Base-by-base conservation (phyloP, 2,329 filamentous ascomycete genomes). In the Lachnellula arida region DNA sequence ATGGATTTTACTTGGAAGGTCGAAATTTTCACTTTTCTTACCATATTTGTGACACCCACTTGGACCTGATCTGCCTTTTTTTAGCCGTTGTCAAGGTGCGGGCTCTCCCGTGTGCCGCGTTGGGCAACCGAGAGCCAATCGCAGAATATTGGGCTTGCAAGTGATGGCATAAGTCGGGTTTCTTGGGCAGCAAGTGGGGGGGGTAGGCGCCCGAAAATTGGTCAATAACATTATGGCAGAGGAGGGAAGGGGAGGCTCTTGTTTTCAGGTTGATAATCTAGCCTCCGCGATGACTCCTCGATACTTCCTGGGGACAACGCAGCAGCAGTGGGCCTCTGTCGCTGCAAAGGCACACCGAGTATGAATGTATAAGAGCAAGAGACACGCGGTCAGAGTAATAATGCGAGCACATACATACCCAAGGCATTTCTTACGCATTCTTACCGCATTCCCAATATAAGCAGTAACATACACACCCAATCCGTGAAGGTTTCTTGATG, bases 131-230 rank as follows among this genome's bases (percentile, higher is more conserved):
- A 48, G 49, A 28, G 35, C 55, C 55, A 57, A 57, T 57, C 47
- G 53, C 37, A 35, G 19, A 34, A 25, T 47, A 34, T 57, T 25
- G 35, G 40, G 47, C 32, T n/a, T 48, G 46, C 39, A 22, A 47
- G 46, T 54, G 7, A 22, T 47, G 47, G 40, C 40, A 46, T 19
- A 46, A 19, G 46, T 46, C 47, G 25, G 51, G 51, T 46, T 54
- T 28, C 55, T 57, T 57, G 55, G 55, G 55, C 51, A 54, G 49
- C 55, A 53, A 57, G 55, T 51, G n/a, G n/a, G 55, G 55, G 51
- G 47, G 53, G 53, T 34, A 19, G 49, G 49, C 49, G 51, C 51
- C 54, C 47, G 51, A 57, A 28, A 37, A 35, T 42, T 48, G 48
- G 48, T 55, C 53, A 46, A 49, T 37, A 44, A 54, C 32, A 42